Percentiles rank a stretch among this genome's conserved stretches.
Conservation (phyloP, 805 yeast species). For the Metschnikowia baotianmanensis region DNA sequence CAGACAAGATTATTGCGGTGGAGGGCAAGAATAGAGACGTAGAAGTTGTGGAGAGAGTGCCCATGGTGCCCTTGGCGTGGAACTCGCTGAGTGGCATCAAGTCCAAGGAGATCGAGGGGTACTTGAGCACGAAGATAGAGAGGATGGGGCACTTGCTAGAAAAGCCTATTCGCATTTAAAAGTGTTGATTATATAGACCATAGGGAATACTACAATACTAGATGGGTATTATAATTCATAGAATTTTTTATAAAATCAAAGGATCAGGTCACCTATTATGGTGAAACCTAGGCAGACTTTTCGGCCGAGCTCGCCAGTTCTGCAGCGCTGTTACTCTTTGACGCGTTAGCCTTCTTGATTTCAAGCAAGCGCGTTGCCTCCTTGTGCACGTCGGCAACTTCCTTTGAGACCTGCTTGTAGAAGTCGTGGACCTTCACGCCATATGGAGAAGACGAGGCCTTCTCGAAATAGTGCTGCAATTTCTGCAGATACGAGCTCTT, state of each 20-base stretch:
- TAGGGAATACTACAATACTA: background rate
- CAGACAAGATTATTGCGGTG: constrained; percentile 92
- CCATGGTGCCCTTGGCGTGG: constrained; percentile 98
- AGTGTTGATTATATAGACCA: too few species aligned
- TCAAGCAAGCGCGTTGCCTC: constrained; percentile 74
- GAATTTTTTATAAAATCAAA: background rate
- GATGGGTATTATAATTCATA: too few species aligned
- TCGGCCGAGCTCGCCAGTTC: background rate
- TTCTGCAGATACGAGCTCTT: constrained; percentile 33
- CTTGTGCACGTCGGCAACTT: constrained; percentile 62
- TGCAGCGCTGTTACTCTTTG: background rate
- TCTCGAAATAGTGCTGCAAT: constrained; percentile 46
- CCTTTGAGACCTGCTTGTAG: constrained; percentile 54
- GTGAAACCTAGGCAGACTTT: constrained; percentile 1
- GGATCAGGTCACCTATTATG: too few species aligned
- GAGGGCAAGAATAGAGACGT: constrained; percentile 79
- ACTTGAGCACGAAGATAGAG: constrained; percentile 89
- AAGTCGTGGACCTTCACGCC: constrained; percentile 63
- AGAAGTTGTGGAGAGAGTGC: constrained; percentile 81
- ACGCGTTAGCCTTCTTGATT: constrained; percentile 41
- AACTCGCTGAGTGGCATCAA: constrained; percentile 60
- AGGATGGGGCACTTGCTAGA: constrained; percentile 93
- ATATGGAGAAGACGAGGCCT: constrained; percentile 42
- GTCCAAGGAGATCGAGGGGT: constrained; percentile 87
- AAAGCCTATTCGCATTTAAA: constrained; percentile 35